Evolutionary conservation across 306 rosid species (phyloP).

Genomic region (Echinosophora koreensis): DNA sequence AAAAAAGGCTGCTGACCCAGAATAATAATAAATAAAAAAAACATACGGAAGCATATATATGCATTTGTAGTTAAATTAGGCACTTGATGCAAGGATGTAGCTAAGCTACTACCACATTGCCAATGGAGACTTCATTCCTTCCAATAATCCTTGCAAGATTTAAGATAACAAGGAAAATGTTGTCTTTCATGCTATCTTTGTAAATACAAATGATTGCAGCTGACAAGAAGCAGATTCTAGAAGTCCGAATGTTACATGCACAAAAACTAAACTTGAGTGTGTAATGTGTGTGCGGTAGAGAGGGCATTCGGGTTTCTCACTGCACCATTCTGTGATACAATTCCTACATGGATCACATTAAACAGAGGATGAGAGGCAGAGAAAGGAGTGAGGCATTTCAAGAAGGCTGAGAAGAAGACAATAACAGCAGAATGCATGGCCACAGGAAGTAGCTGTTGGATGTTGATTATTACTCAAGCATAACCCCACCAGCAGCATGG

Average conservation of each 20-base stretch:
- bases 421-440: constrained; percentile 98
- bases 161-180: constrained; percentile 3
- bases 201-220: constrained; percentile 29
- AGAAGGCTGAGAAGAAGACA: constrained; percentile 23
- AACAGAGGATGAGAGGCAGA: constrained; percentile 26
- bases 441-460: constrained; percentile 93
- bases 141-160: constrained; percentile 20
- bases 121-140: not conserved
- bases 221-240: constrained; percentile 52
- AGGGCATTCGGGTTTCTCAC: constrained; percentile 97
- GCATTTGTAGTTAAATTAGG: too few species aligned
- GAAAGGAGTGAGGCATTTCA: not conserved
- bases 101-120: not conserved
- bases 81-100: not conserved
- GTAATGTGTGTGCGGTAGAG: constrained; percentile 92
- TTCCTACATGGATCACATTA: constrained; percentile 61
- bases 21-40: too few species aligned
- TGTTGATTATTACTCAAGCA: constrained; percentile 88
- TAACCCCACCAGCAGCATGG: constrained; percentile 53
- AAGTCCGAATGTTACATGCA: constrained; percentile 94
- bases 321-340: constrained; percentile 97
- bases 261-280: constrained; percentile 88
- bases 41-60: too few species aligned
- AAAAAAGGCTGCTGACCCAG: too few species aligned
- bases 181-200: constrained; percentile 34